Evolutionary conservation across 2,329 filamentous ascomycete genomes (phyloP).

Genomic region (Diaporthe sp.): DNA sequence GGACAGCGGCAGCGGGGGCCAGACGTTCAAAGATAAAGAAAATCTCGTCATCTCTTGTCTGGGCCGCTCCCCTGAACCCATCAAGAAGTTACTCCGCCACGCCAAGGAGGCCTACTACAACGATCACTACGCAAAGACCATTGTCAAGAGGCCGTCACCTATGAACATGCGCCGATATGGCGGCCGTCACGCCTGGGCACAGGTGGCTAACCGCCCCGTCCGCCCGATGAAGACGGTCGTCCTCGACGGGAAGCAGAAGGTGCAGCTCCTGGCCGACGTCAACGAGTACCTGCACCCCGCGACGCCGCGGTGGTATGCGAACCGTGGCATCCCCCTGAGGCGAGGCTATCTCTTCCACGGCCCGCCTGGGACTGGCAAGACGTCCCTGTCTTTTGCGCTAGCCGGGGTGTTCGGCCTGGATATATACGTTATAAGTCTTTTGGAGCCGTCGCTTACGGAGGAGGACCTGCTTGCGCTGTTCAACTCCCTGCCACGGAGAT

Average conservation of each 20-base stretch:
- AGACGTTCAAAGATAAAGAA: slow-evolving; percentile 63
- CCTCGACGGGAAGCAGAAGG: slow-evolving; percentile 76
- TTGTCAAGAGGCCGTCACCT: slow-evolving; percentile 66
- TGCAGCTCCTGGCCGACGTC: slow-evolving; percentile 76
- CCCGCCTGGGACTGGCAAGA: slow-evolving; percentile 81
- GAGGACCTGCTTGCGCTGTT: slow-evolving; percentile 72
- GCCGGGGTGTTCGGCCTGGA: slow-evolving; percentile 76
- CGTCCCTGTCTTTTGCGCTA: slow-evolving; percentile 74
- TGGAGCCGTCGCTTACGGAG: slow-evolving; percentile 72
- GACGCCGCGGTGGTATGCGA: slow-evolving; percentile 80
- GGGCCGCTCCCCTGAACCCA: slow-evolving; percentile 63
- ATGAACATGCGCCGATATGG: slow-evolving; percentile 60
- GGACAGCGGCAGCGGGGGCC: slow-evolving; percentile 47
- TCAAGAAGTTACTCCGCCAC: slow-evolving; percentile 67
- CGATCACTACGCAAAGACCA: slow-evolving; percentile 67
- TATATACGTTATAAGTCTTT: slow-evolving; percentile 73
- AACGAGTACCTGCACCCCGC: slow-evolving; percentile 82
- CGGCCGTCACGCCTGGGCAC: slow-evolving; percentile 63
- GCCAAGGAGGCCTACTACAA: slow-evolving; percentile 65
- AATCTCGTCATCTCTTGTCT: slow-evolving; percentile 67
- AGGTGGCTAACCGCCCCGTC: slow-evolving; percentile 73
- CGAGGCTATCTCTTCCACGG: slow-evolving; percentile 84
- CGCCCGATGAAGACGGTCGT: slow-evolving; percentile 82
- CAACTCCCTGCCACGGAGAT: slow-evolving; percentile 70
- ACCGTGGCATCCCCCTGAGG: slow-evolving; percentile 80